Evolutionary conservation across 208 protist species (phyloP).

Genomic region (Acanthamoeba triangularis): DNA sequence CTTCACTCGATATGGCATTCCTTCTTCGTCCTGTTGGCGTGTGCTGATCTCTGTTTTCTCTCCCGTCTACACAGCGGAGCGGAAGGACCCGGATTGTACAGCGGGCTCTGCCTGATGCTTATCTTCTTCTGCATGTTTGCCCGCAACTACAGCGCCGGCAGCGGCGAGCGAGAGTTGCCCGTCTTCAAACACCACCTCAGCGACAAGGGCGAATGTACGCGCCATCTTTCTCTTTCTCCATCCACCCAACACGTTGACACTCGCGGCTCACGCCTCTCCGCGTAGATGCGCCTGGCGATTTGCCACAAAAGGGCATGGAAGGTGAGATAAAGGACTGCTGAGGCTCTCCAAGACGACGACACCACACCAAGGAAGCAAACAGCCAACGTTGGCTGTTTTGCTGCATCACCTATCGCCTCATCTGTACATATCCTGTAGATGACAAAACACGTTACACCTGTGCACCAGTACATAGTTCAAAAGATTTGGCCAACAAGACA

Average conservation of each 20-base stretch:
- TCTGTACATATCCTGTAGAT: too few relatives aligned
- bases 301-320: background rate
- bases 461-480: too few relatives aligned
- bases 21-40: background rate
- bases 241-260: too few relatives aligned
- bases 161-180: background rate
- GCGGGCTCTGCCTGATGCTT: background rate
- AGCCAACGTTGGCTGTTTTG: too few relatives aligned
- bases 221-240: background rate
- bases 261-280: background rate
- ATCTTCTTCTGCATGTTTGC: background rate
- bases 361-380: too few relatives aligned
- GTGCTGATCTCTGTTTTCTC: background rate
- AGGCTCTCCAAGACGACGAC: background rate
- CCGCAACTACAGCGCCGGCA: background rate
- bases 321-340: background rate
- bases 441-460: too few relatives aligned
- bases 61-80: background rate
- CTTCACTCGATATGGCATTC: background rate
- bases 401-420: too few relatives aligned
- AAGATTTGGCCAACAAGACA: too few relatives aligned
- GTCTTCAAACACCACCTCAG: background rate
- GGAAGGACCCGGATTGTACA: slow-evolving; percentile 10
- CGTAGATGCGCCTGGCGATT: background rate
- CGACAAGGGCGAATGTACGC: background rate